Evolutionary conservation across 1,284 basidiomycete genomes (phyloP), one percentile per base, ranked within the genome.

Genomic region (Cutaneotrichosporon cutaneum): DNA sequence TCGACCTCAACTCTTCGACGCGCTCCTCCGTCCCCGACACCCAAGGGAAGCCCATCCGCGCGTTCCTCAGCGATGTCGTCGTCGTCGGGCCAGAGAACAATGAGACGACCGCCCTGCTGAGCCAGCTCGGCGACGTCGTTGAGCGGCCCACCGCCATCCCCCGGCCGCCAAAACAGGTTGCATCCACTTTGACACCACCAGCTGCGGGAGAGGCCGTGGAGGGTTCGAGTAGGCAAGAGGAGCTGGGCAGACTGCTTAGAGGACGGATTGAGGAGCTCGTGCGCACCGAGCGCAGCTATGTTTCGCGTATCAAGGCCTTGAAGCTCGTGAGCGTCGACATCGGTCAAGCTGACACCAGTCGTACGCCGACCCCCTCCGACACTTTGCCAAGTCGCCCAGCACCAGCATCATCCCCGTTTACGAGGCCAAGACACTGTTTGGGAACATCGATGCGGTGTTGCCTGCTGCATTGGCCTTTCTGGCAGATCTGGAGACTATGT

Each of bases 361-460:
- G 65, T 98, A 97, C 74, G 94, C 94, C 42, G 89, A 94, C 75
- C 94, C 93, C 2, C 82, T 98, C 24, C 87, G 93, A 24, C 85
- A 85, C 58, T 95, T 94, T 74, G 87, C 95, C 30, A 85, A 86
- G 62, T 87, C 85, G 74, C 90, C 90, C 72, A 89, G 89, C 66
- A 92, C 90, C 0, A 86, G 88, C 48, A 92, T 97, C 69, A 85
- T 98, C 54, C 88, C 90, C 3, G 81, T 87, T 21, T 96, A 95
- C 76, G 90, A 96, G 73, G 92, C 94, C 24, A 95, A 93, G 70
- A 89, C 87, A 0, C 83, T 98, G 30, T 98, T 98, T 70, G 92
- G 92, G 56, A 98, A 98, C 77, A 86, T 97, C 52, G 94, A 96
- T 77, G 88, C 86, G 55, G 84, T 98, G 14, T 77, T 97, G 1